Base-by-base conservation (phyloP, 371 early-diverging fungal species). In the Dichotomocladium elegans region DNA sequence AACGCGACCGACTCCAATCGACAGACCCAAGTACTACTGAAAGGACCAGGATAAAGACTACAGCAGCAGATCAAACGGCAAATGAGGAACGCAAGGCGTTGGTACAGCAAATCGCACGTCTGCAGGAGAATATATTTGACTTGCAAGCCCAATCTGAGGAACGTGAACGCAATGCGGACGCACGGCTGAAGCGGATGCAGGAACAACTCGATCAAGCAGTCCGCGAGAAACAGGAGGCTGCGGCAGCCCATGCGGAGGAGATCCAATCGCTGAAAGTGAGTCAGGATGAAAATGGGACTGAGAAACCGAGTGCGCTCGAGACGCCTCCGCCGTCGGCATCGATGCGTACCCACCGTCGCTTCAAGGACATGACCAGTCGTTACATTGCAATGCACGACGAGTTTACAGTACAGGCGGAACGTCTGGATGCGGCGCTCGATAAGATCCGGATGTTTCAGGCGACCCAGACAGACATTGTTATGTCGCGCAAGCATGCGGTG, bases 31-130 rank as follows among this genome's bases (percentile, higher is more conserved):
- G 26, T 14, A 33, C 34, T 17, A 74, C 49, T 54, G n/a, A n/a
- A n/a, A n/a, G n/a, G n/a, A n/a, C n/a, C n/a, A n/a, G n/a, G n/a
- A n/a, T n/a, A n/a, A n/a, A n/a, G n/a, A 66, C 31, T 61, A 58
- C 21, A 51, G 21, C 54, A n/a, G 65, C 64, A n/a, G 74, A 74
- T 31, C 57, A 72, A 28, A 66, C 64, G 26, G 63, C 51, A 22
- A 68, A 71, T 21, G 50, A 62, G 14, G 49, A 47, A 6, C 49
- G 47, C 7, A 30, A 41, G 2, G 43, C 29, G 19, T 25, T 58
- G 19, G 31, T 41, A 25, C 47, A 51, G 7, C 58, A 58, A 29
- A 26, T 58, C 25, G 14, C 22, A 14, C 34, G 27, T 15, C 30
- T 51, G 12, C 50, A 58, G 25, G 42, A 51, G 14, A 42, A 58